Evolutionary conservation across 2,329 filamentous ascomycete species (phyloP), one percentile per base, ranked within the genome.

Genomic region (Apiospora rasikravindrae): DNA sequence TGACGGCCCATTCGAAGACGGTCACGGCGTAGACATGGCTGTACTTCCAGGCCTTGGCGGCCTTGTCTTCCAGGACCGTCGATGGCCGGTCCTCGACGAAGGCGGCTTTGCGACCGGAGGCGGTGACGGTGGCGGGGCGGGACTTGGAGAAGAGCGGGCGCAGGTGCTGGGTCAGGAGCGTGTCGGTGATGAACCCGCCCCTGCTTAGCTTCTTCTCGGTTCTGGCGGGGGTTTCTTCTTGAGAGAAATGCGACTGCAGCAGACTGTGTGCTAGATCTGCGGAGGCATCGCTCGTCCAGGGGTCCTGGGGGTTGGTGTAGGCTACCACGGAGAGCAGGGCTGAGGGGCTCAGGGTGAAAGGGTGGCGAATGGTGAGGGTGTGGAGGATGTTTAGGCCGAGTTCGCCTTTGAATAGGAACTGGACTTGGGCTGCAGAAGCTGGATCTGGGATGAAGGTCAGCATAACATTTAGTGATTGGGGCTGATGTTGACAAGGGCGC

Each of bases 71-170:
- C 49, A 85, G 83, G 69, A 81, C 78, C 70, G 70, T 22, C 77
- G 77, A 40, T 79, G 78, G 61, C 80, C 80, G 61, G 83, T 82
- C 33, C 4, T 85, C 80, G 42, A 81, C 78, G 69, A 86, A 88
- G 51, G 85, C 83, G 37, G 83, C 85, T 77, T 88, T 90, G 44
- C 89, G 86, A 29, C 90, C 90, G 6, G 87, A 84, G 1, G 86
- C 81, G 3, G 91, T 92, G 66, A 93, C 82, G 2, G 83, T 83
- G 1, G 80, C 79, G 6, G 89, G 86, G 26, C 85, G 87, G 22
- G 88, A 84, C 72, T 86, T 86, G 40, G 86, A 85, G 83, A 95
- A 95, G 7, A 93, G 83, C 40, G 91, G 91, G 49, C 90, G 91
- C 69, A 95, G 86, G 77, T 91, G 91, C 76, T 83, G 82, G 73